phyloP scores from a whole-genome alignment of 768 basidiomycete genomes.

The Leccinellum albellum region DNA sequence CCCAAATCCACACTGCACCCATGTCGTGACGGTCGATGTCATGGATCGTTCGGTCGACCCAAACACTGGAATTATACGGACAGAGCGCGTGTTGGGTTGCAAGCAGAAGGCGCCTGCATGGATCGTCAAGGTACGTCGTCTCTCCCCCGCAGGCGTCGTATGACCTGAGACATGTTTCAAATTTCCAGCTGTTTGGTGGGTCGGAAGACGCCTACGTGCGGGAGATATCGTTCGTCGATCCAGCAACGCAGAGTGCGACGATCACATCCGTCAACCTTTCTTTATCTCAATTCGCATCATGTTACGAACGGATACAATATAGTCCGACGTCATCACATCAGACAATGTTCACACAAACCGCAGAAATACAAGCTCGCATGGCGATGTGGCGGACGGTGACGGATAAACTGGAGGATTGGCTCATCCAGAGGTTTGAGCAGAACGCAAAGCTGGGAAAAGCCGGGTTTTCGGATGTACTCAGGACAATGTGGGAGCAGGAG shows the following conservation, averaged over 20 bases:
- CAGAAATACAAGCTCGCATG: constrained; percentile 83
- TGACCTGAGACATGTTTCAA: background rate
- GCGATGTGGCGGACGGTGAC: constrained; percentile 77
- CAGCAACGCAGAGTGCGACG: constrained; percentile 70
- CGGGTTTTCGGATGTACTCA: constrained; percentile 86
- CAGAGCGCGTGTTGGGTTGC: constrained; percentile 85
- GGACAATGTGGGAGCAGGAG: constrained; percentile 72
- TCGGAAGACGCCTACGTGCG: constrained; percentile 93
- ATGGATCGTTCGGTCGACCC: constrained; percentile 82
- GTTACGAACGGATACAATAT: constrained; percentile 88
- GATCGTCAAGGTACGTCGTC: constrained; percentile 79
- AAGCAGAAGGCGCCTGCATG: constrained; percentile 89
- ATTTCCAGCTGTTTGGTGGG: constrained; percentile 75
- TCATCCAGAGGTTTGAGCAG: constrained; percentile 85
- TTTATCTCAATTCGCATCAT: constrained; percentile 90
- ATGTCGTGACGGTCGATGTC: constrained; percentile 85
- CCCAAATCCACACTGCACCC: constrained; percentile 88
- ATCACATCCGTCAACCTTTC: constrained; percentile 93
- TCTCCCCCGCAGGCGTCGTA: constrained; percentile 1
- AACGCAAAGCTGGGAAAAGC: constrained; percentile 88
- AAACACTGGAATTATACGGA: constrained; percentile 82
- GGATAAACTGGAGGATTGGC: constrained; percentile 80
- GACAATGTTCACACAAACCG: constrained; percentile 84
- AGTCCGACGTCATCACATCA: constrained; percentile 58
- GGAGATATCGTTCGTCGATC: constrained; percentile 92